These are phyloP conservation scores for Botrytis elliptica DNA, from an alignment of 2,329 filamentous ascomycete species.

Conservation along the genomic window DNA sequence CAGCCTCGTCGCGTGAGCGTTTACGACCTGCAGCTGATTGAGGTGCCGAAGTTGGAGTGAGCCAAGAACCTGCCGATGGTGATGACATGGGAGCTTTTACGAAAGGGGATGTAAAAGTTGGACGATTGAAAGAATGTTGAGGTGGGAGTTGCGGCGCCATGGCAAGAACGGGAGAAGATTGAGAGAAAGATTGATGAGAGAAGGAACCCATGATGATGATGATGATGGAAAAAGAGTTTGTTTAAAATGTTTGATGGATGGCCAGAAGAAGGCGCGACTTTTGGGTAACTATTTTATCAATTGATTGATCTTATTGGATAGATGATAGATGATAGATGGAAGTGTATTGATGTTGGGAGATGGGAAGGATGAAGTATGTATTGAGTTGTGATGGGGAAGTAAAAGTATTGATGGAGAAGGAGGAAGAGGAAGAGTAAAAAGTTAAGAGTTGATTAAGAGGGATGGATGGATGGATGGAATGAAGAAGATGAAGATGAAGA, in stretches of 20 bases:
- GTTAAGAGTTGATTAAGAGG: constrained; percentile 5
- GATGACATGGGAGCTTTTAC: constrained; percentile 28
- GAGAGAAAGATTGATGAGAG: constrained; percentile 31
- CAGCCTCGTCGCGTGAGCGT: constrained; percentile 72
- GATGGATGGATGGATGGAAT: too few relatives aligned
- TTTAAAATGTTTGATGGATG: constrained; percentile 17
- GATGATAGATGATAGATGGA: constrained; percentile 7
- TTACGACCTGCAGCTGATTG: constrained; percentile 62
- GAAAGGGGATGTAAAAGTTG: constrained; percentile 34
- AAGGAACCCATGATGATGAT: constrained; percentile 33
- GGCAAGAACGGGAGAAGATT: constrained; percentile 34
- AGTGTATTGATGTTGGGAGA: constrained; percentile 6
- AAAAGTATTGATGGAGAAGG: constrained; percentile 15
- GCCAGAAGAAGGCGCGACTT: constrained; percentile 4
- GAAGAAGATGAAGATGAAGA: not conserved
- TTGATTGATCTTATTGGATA: constrained; percentile 21
- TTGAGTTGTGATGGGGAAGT: not conserved
- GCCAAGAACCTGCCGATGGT: constrained; percentile 31
- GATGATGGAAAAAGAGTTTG: constrained; percentile 3
- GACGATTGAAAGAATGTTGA: constrained; percentile 32
- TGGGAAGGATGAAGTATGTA: not conserved
- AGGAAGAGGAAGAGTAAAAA: constrained; percentile 16
- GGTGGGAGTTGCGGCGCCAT: constrained; percentile 34
- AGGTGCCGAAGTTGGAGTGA: constrained; percentile 29
- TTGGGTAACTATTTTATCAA: constrained; percentile 12